Base-by-base conservation (phyloP, 345 rosid species). In the Bruguiera sexangula region DNA sequence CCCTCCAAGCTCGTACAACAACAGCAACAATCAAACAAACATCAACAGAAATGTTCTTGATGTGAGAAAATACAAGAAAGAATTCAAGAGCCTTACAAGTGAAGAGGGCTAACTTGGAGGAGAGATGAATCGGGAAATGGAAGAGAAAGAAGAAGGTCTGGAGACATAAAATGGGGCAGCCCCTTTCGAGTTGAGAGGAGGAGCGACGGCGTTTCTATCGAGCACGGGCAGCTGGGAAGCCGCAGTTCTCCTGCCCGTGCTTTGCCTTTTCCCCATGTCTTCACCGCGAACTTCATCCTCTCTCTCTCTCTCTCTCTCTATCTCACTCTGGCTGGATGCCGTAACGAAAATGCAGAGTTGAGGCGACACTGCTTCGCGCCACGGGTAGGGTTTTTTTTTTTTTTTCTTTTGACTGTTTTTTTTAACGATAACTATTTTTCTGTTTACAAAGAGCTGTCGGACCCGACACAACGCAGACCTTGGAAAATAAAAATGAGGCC, bases 101-200 rank as follows among this genome's bases (percentile, higher is more conserved):
- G 93, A 43, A 90, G 87, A 4, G 93, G 96, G 75, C 89, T 79
- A 58, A 86, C 74, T 24, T 90, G 93, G 75, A 90, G 83, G 51
- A 90, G 86, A 75, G 73, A 65, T 2, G 88, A 85, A 63, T 86
- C 82, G 24, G 93, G 93, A 3, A 65, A 70, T 57, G 93, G 91
- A 39, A 90, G 89, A 24, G 84, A 80, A 69, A 85, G 75, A 69
- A 90, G 91, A 60, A 85, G 84, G 83, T 90, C 96, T 5, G 96
- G 96, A 15, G 96, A 68, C 57, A 88, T 80, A 69, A 86, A 90
- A 65, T 18, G 68, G 11, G 96, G 96, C 46, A 88, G 75, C 20
- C 93, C 89, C 69, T 88, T 90, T 34, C 89, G 87, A 8, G 96
- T 90, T 13, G 91, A 67, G 30, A 90, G 84, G 71, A 90, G 88